phyloP scores from a whole-genome alignment of 768 basidiomycete genomes.

The Lyophyllum shimeji region DNA sequence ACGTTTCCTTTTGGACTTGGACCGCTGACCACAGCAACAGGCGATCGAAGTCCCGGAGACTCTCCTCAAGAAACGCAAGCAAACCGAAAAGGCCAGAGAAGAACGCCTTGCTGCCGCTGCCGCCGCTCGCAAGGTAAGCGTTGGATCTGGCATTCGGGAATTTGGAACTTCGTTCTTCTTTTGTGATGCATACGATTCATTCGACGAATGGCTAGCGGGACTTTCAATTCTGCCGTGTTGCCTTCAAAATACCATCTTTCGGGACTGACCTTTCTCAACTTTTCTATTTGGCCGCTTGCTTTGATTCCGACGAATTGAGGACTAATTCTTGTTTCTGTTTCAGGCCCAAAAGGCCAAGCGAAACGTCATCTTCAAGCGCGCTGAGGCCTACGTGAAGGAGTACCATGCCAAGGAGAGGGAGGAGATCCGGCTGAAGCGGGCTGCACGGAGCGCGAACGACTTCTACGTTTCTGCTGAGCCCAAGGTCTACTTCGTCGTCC shows the following conservation, averaged over 20 bases:
- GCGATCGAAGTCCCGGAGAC: constrained; percentile 98
- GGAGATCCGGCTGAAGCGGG: constrained; percentile 93
- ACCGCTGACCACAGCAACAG: constrained; percentile 37
- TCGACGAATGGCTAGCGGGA: constrained; percentile 78
- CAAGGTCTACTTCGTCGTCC: constrained; percentile 96
- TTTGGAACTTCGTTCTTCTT: constrained; percentile 17
- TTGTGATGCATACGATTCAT: constrained; percentile 83
- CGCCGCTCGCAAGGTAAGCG: constrained; percentile 85
- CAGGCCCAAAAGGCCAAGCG: constrained; percentile 91
- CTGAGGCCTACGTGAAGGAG: constrained; percentile 97
- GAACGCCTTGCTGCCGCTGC: constrained; percentile 83
- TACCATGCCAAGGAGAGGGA: constrained; percentile 91
- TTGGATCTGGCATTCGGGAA: constrained; percentile 11
- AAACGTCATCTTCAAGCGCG: constrained; percentile 98
- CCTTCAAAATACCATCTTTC: constrained; percentile 93
- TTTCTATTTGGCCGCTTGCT: neutral
- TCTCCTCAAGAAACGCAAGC: constrained; percentile 98
- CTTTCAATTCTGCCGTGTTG: constrained; percentile 59
- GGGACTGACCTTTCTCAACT: constrained; percentile 74
- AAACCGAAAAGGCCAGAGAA: constrained; percentile 94
- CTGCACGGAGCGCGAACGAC: constrained; percentile 87
- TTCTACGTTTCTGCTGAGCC: constrained; percentile 97
- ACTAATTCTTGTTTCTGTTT: constrained; percentile 2
- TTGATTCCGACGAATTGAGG: constrained; percentile 2
- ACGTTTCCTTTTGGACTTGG: constrained; percentile 8